Evolutionary conservation across 169 alveolate species (phyloP).

Genomic region (Plasmodium coatneyi): DNA sequence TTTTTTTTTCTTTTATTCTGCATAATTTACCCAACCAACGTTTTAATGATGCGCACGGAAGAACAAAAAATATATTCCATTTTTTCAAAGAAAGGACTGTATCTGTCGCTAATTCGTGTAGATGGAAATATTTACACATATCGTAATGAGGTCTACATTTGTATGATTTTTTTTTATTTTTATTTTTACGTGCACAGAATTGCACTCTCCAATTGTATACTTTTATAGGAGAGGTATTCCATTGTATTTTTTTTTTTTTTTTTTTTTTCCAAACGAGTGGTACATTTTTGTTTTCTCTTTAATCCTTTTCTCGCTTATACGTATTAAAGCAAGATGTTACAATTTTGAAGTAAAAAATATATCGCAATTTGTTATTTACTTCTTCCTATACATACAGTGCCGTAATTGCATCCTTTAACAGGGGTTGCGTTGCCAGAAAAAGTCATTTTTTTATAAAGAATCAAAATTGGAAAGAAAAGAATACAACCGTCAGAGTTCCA

Average conservation of each 20-base stretch:
- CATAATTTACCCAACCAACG: background rate
- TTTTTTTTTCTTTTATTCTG: conserved; percentile 1
- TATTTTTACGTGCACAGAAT: conserved; percentile 43
- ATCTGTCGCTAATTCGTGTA: conserved; percentile 1
- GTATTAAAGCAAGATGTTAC: background rate
- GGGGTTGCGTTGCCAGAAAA: background rate
- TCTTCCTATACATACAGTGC: background rate
- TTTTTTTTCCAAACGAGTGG: background rate
- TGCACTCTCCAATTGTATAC: conserved; percentile 39
- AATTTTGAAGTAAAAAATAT: background rate
- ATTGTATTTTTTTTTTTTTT: background rate
- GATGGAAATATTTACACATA: conserved; percentile 10
- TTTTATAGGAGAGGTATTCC: background rate
- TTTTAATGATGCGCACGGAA: background rate
- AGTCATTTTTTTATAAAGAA: background rate
- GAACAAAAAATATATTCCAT: background rate
- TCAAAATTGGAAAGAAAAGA: background rate
- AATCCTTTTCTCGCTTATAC: background rate
- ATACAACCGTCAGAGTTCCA: background rate
- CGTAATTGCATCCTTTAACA: background rate
- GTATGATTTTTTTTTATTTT: background rate
- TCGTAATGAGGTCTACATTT: conserved; percentile 5
- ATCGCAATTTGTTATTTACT: background rate
- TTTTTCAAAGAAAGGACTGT: background rate
- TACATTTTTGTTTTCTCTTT: background rate